These are phyloP conservation scores for Ceratobasidium sp. DNA, from an alignment of 1,284 basidiomycete genomes.

Conservation along the genomic window DNA sequence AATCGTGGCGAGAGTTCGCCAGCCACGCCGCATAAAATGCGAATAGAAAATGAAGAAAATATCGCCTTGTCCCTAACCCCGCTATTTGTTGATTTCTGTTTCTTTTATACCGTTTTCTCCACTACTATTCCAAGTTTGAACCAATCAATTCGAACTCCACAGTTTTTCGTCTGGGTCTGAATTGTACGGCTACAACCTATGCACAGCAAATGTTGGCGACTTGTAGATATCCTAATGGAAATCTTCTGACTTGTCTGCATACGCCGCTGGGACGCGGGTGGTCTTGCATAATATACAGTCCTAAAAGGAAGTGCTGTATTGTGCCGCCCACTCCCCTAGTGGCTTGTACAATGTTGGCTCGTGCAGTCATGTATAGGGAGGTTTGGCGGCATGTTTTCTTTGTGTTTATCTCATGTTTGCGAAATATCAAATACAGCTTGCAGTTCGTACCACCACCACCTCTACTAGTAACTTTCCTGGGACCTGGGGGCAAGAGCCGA, in stretches of 20 bases:
- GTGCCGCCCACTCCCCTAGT: no score
- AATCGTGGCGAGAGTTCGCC: constrained; percentile 90
- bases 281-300: no score
- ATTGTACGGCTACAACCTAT: not conserved
- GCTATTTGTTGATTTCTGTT: not conserved
- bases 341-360: no score
- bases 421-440: no score
- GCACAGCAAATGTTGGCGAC: not conserved
- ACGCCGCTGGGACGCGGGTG: no score
- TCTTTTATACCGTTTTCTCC: not conserved
- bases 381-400: no score
- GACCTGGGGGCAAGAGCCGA: no score
- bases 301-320: no score
- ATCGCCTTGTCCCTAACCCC: not conserved
- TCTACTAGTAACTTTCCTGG: no score
- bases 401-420: no score
- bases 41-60: not conserved
- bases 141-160: not conserved
- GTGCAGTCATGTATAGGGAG: no score
- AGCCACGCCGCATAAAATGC: constrained; percentile 69
- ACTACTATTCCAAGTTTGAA: not conserved
- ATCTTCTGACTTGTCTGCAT: constrained; percentile 32
- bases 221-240: constrained; percentile 29
- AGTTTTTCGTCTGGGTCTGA: not conserved
- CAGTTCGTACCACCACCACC: no score